A percentile compares a stretch with the other conserved stretches of the same genome.
phyloP scores from a whole-genome alignment of 495 filamentous ascomycete genomes.

The Hypoxylon rickii region DNA sequence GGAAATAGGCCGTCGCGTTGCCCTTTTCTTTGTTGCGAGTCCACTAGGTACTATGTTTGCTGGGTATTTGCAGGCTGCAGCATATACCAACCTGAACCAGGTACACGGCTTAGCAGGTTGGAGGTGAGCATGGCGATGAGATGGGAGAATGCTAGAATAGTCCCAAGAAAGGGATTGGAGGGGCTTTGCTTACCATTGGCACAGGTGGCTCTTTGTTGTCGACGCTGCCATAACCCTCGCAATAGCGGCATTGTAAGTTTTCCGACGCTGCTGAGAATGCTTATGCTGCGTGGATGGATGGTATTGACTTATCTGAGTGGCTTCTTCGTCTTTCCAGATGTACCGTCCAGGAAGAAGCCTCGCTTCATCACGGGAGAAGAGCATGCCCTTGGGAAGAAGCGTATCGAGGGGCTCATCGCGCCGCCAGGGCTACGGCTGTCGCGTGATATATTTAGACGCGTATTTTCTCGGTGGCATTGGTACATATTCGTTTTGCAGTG shows the following conservation, averaged over 20 bases:
- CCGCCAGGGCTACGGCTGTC: conserved; percentile 26
- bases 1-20: conserved; percentile 36
- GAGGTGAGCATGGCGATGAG: conserved; percentile 39
- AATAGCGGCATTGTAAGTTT: conserved; percentile 42
- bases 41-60: conserved; percentile 38
- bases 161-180: neutral
- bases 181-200: neutral
- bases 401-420: conserved; percentile 17
- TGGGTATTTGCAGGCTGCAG: conserved; percentile 53
- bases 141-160: no score
- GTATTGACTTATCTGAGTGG: conserved; percentile 28
- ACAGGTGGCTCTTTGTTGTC: conserved; percentile 52
- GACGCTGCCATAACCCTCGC: conserved; percentile 49
- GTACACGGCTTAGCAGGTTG: conserved; percentile 52
- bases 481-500: conserved; percentile 39
- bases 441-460: conserved; percentile 27
- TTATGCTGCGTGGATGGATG: no score
- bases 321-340: conserved; percentile 52
- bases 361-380: conserved; percentile 26
- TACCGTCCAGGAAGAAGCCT: conserved; percentile 44
- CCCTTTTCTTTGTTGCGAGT: conserved; percentile 43
- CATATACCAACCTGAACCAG: conserved; percentile 51
- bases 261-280: neutral
- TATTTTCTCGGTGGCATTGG: conserved; percentile 33
- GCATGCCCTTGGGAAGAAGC: conserved; percentile 25